Evolutionary conservation across 2,329 filamentous ascomycete genomes (phyloP), one percentile per base, ranked within the genome.

Genomic region (Macrophomina phaseolina): DNA sequence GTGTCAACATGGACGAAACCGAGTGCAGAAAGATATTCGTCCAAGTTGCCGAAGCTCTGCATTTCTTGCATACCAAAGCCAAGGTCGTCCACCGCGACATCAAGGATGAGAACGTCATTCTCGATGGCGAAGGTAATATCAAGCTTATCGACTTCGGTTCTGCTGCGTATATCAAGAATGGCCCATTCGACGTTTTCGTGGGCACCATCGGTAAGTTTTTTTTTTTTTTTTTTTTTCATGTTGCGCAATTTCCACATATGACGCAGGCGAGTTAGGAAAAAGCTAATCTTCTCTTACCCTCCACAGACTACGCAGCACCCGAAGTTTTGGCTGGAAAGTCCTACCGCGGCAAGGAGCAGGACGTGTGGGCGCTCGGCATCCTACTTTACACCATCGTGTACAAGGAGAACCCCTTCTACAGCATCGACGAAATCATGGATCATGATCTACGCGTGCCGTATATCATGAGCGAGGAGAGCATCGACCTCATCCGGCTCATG

Each of bases 321-420:
- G 95, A 99, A 82, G 95, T 99, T 65, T 86, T 99, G 58, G 93
- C 93, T 67, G 95, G 95, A 56, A 91, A 90, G 72, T 91, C 94
- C 16, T 99, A 99, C 80, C 88, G 91, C 71, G 95, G 95, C 75
- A 97, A 96, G 80, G 94, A 97, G 78, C 95, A 99, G 82, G 95
- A 99, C 75, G 93, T 99, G 36, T 99, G 95, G 95, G 95, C 95
- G 0, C 86, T 99, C 16, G 95, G 95, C 30, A 98, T 99, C 74
- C 86, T 99, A 32, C 87, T 99, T 14, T 99, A 99, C 83, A 99
- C 95, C 34, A 97, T 99, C 75, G 91, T 98, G 75, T 99, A 99
- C 86, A 99, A 98, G 81, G 95, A 99, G 81, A 99, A 99, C 76
- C 94, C 95, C 0, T 99, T 97, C 79, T 98, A 98, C 85, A 96